Evolutionary conservation across 805 yeast genomes (phyloP).

Genomic region (Kluyveromyces nonfermentans): DNA sequence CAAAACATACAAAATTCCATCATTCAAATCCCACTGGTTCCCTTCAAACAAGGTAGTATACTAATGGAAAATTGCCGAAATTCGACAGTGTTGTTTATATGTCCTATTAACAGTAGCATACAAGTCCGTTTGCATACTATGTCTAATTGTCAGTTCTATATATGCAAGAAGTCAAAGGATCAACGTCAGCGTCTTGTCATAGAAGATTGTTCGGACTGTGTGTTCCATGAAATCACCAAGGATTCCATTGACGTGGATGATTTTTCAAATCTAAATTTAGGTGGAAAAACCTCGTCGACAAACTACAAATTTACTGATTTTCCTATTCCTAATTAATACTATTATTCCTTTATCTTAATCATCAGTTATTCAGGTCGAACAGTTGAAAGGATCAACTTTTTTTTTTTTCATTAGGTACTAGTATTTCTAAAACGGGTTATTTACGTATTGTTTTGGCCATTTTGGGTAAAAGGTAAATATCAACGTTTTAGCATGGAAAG

Average conservation of each 20-base stretch:
- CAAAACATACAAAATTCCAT: constrained; percentile 9
- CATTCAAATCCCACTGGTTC: constrained; percentile 10
- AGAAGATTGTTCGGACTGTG: constrained; percentile 18
- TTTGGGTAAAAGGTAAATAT: constrained; percentile 8
- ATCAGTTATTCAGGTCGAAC: no score
- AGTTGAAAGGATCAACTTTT: no score
- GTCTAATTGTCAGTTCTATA: constrained; percentile 14
- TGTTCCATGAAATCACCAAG: constrained; percentile 13
- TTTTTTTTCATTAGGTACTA: neutral
- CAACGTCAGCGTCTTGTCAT: constrained; percentile 17
- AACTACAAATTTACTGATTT: neutral
- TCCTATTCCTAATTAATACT: neutral
- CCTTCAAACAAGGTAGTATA: constrained; percentile 20
- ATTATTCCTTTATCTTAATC: no score
- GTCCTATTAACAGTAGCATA: constrained; percentile 10
- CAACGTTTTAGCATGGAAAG: constrained; percentile 2
- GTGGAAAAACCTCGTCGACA: neutral
- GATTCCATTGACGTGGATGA: constrained; percentile 14
- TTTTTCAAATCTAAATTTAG: constrained; percentile 8
- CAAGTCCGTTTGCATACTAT: constrained; percentile 22
- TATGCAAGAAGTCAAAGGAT: constrained; percentile 2
- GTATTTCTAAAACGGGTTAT: neutral
- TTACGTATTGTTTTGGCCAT: neutral
- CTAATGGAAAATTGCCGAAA: constrained; percentile 13
- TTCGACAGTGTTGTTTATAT: constrained; percentile 8